phyloP scores from a whole-genome alignment of 305 asterid genomes.

The Euphrasia arctica region DNA sequence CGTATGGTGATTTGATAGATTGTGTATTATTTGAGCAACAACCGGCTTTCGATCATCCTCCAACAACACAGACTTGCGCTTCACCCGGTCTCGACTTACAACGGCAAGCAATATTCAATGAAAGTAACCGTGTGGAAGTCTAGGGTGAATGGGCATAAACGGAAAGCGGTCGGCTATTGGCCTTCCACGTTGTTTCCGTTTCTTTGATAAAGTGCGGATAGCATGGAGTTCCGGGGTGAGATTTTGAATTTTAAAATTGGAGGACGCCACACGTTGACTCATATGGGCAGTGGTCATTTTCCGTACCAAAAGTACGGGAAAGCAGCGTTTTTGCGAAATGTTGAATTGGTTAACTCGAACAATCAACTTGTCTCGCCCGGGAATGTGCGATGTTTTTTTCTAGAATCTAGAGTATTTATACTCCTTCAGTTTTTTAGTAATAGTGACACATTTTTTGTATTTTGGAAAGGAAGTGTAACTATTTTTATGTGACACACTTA shows the following conservation, averaged over 20 bases:
- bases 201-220: neutral
- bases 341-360: neutral
- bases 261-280: neutral
- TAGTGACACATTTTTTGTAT: too few relatives aligned
- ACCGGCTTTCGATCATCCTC: conserved; percentile 91
- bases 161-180: neutral
- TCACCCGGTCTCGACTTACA: too few relatives aligned
- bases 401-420: too few relatives aligned
- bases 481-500: too few relatives aligned
- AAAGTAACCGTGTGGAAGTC: too few relatives aligned
- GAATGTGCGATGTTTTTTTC: too few relatives aligned
- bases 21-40: conserved; percentile 75
- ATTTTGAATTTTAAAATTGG: too few relatives aligned
- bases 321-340: neutral
- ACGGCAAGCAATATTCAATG: too few relatives aligned
- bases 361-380: neutral
- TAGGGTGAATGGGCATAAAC: too few relatives aligned
- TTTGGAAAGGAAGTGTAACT: too few relatives aligned
- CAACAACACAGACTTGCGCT: conserved; percentile 10
- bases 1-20: conserved; percentile 80
- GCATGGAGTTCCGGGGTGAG: neutral
- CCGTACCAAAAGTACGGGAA: neutral
- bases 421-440: too few relatives aligned
- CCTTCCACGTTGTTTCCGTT: neutral
- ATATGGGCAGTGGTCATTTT: neutral